A percentile compares a stretch with the other conserved stretches of the same genome.
Evolutionary conservation across 352 stramenopile species (phyloP).

Genomic region (Globisporangium polare): DNA sequence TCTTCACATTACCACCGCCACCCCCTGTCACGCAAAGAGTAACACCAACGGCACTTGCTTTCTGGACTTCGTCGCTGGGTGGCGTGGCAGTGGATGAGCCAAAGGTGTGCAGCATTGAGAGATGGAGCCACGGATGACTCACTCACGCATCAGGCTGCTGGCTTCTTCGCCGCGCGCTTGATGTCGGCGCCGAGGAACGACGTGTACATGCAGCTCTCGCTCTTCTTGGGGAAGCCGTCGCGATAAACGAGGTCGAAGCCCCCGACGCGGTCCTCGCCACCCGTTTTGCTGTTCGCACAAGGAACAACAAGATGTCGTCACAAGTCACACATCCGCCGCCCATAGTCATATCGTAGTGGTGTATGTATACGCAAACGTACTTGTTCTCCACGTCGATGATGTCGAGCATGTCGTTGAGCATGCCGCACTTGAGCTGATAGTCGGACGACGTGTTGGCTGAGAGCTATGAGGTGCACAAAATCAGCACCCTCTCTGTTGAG

Average conservation of each 20-base stretch:
- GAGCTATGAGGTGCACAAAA: conserved; percentile 42
- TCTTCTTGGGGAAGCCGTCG: conserved; percentile 60
- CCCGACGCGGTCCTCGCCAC: conserved; percentile 50
- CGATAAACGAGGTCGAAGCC: conserved; percentile 82
- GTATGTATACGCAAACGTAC: conserved; percentile 22
- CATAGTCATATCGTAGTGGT: background rate
- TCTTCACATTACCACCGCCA: too few species aligned
- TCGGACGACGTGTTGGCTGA: conserved; percentile 90
- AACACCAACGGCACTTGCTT: too few species aligned
- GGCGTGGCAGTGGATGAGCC: too few species aligned
- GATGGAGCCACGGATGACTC: background rate
- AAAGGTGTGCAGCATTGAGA: too few species aligned
- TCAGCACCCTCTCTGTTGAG: too few species aligned
- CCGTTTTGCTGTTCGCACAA: conserved; percentile 18
- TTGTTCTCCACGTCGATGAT: conserved; percentile 92
- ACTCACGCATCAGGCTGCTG: background rate
- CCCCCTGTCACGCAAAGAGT: too few species aligned
- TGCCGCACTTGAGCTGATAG: conserved; percentile 91
- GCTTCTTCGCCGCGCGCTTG: conserved; percentile 21
- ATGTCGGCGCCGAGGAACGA: conserved; percentile 66
- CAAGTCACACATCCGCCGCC: background rate
- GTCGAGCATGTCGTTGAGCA: conserved; percentile 94
- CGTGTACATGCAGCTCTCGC: conserved; percentile 67
- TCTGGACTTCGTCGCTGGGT: background rate
- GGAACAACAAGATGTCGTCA: background rate